These are phyloP conservation scores for Hypocrella siamensis DNA, from an alignment of 2,329 filamentous ascomycete genomes.

Conservation along the genomic window DNA sequence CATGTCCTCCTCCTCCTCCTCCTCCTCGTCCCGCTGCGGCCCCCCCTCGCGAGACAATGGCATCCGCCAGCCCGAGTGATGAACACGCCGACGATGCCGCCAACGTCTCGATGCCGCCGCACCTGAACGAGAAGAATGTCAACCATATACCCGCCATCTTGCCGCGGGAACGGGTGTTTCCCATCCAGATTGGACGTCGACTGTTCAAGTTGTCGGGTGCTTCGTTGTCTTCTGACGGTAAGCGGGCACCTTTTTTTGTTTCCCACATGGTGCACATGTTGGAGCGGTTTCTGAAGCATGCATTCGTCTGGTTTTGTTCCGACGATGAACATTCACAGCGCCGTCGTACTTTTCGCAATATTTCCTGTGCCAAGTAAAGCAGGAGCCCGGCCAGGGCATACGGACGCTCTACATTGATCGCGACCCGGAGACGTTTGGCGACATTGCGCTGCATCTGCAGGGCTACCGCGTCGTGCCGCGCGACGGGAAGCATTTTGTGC, in stretches of 20 bases:
- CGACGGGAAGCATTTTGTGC: slow-evolving; percentile 78
- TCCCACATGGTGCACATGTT: background rate
- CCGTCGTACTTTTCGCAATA: slow-evolving; percentile 95
- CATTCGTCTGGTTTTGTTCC: too few species aligned
- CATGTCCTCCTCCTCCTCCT: background rate
- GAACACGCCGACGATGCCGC: slow-evolving; percentile 6
- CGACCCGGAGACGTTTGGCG: slow-evolving; percentile 74
- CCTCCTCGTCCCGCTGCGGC: background rate
- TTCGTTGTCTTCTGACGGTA: slow-evolving; percentile 58
- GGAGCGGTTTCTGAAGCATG: background rate
- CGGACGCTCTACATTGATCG: slow-evolving; percentile 84
- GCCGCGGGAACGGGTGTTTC: slow-evolving; percentile 58
- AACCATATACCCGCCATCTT: slow-evolving; percentile 40
- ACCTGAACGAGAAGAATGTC: slow-evolving; percentile 17
- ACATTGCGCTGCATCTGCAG: slow-evolving; percentile 82
- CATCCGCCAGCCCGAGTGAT: slow-evolving; percentile 12
- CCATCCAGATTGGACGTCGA: slow-evolving; percentile 58
- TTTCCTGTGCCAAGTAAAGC: slow-evolving; percentile 67
- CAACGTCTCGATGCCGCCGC: slow-evolving; percentile 5
- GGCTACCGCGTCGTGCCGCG: slow-evolving; percentile 75
- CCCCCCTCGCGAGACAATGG: slow-evolving; percentile 7
- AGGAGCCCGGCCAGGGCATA: slow-evolving; percentile 30
- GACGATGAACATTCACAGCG: too few species aligned
- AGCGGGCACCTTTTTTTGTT: slow-evolving; percentile 12
- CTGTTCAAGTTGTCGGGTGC: slow-evolving; percentile 60